phyloP scores from a whole-genome alignment of 805 yeast genomes.

The Starmerella floris region DNA sequence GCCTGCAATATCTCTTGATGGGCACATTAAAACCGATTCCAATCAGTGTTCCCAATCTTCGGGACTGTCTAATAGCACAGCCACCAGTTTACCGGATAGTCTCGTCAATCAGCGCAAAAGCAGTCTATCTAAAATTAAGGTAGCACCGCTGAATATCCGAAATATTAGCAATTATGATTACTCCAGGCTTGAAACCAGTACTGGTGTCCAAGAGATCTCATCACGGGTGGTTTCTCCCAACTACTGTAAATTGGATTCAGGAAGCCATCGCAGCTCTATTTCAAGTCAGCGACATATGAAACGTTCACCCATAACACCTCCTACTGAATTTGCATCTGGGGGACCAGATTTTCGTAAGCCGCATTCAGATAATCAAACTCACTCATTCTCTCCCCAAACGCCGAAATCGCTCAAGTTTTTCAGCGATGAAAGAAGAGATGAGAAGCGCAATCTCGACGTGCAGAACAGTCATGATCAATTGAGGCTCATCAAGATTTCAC shows the following conservation, averaged over 20 bases:
- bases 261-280: no score
- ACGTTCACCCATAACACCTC: neutral
- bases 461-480: no score
- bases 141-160: conserved; percentile 9
- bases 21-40: no score
- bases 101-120: conserved; percentile 11
- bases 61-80: neutral
- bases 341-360: neutral
- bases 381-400: neutral
- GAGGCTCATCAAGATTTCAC: no score
- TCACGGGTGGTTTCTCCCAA: no score
- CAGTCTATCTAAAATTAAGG: conserved; percentile 9
- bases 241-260: no score
- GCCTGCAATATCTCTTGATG: neutral
- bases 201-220: no score
- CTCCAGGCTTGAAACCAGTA: no score
- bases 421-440: no score
- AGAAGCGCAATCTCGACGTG: no score
- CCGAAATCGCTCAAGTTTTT: neutral
- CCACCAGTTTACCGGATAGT: neutral
- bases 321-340: neutral
- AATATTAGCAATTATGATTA: neutral
- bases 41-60: no score
- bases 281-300: neutral
- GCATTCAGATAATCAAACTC: neutral